A percentile compares a stretch with the other conserved stretches of the same genome.
Conservation (phyloP, 306 rosid species). For the Dalbergia oliveri region DNA sequence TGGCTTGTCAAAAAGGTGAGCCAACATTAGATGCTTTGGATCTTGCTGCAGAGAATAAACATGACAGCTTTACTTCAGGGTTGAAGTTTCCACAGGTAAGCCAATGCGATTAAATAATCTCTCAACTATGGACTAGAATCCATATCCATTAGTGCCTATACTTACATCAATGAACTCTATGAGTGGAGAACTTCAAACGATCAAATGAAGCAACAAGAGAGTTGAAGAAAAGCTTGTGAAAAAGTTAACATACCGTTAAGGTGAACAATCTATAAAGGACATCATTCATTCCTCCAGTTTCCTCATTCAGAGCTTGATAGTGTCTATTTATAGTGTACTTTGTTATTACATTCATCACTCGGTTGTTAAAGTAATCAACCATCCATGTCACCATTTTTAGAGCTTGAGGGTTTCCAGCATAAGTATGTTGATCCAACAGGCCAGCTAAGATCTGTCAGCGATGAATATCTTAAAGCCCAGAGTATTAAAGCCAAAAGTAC, state of each 20-base stretch:
- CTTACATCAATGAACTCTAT: not conserved
- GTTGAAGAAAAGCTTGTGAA: conserved; percentile 5
- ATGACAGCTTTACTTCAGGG: conserved; percentile 29
- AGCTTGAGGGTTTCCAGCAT: conserved; percentile 69
- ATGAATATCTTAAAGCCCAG: conserved; percentile 16
- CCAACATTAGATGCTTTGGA: conserved; percentile 74
- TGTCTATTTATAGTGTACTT: conserved; percentile 64
- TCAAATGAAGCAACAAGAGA: conserved; percentile 30
- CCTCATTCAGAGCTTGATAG: conserved; percentile 75
- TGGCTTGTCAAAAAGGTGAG: conserved; percentile 92
- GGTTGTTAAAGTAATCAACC: conserved; percentile 89
- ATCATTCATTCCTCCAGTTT: conserved; percentile 99
- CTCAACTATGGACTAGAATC: not conserved
- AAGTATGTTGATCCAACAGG: conserved; percentile 80
- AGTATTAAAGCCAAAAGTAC: conserved; percentile 28
- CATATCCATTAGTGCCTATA: conserved; percentile 9
- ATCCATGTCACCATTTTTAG: conserved; percentile 76
- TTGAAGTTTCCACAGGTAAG: conserved; percentile 25
- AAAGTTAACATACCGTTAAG: conserved; percentile 66
- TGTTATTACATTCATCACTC: conserved; percentile 75
- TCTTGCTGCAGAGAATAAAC: conserved; percentile 60
- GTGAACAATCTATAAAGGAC: conserved; percentile 80
- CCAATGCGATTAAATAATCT: conserved; percentile 10
- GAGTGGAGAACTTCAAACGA: conserved; percentile 9
- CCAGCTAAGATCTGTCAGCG: conserved; percentile 83